These are phyloP conservation scores for Ophiocordyceps camponoti-floridani DNA, from an alignment of 2,329 filamentous ascomycete genomes.

Conservation along the genomic window DNA sequence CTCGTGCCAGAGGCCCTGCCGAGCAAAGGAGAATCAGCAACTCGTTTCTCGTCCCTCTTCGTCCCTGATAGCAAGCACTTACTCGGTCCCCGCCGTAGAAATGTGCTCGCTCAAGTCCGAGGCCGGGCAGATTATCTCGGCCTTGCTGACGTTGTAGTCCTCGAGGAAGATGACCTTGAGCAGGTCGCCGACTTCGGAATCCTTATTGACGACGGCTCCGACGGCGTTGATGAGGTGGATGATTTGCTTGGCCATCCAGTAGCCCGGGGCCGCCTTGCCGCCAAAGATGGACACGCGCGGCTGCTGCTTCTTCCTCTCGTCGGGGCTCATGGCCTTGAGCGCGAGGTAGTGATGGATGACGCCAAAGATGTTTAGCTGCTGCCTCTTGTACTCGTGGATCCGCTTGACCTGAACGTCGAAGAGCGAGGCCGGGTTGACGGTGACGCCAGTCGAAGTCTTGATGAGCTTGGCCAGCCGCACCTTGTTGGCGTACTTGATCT, in stretches of 20 bases:
- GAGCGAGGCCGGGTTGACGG: slow-evolving; percentile 70
- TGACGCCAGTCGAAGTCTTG: slow-evolving; percentile 60
- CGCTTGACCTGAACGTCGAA: slow-evolving; percentile 98
- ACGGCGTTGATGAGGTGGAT: slow-evolving; percentile 95
- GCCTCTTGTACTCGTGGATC: slow-evolving; percentile 98
- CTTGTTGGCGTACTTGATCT: slow-evolving; percentile 96
- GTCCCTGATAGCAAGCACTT: slow-evolving; percentile 13
- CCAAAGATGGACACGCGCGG: slow-evolving; percentile 92
- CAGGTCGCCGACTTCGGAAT: slow-evolving; percentile 78
- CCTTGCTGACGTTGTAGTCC: slow-evolving; percentile 99
- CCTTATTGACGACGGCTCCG: slow-evolving; percentile 77
- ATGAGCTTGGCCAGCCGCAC: slow-evolving; percentile 82
- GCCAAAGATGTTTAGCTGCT: slow-evolving; percentile 97
- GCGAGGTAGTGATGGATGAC: slow-evolving; percentile 87
- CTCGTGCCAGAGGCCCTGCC: slow-evolving; percentile 58
- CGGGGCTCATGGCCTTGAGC: slow-evolving; percentile 69
- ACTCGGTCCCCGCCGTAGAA: slow-evolving; percentile 90
- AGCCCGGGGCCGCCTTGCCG: slow-evolving; percentile 91
- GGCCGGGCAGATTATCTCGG: slow-evolving; percentile 86
- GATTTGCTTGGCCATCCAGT: slow-evolving; percentile 99
- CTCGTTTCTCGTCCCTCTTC: too few relatives aligned
- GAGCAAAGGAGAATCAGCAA: too few relatives aligned
- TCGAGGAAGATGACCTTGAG: slow-evolving; percentile 95
- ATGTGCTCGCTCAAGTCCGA: slow-evolving; percentile 98
- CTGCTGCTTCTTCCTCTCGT: slow-evolving; percentile 70